Evolutionary conservation across 2,329 filamentous ascomycete species (phyloP).

Genomic region (Bisporella sp.): DNA sequence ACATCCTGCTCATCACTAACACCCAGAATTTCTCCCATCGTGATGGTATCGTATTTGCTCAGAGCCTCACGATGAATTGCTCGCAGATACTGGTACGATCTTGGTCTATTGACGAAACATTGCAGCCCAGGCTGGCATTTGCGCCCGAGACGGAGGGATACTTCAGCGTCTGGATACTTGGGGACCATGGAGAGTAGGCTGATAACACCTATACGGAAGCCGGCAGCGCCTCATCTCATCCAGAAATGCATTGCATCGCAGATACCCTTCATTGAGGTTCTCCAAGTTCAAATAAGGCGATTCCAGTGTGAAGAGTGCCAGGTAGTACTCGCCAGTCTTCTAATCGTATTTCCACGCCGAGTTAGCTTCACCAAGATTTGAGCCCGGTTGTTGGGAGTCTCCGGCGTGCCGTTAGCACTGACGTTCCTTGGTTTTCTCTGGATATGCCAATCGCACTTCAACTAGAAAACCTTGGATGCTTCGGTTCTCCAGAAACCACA

Average conservation of each 20-base stretch:
- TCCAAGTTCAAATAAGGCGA: slow-evolving; percentile 89
- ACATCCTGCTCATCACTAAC: slow-evolving; percentile 52
- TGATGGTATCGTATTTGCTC: slow-evolving; percentile 56
- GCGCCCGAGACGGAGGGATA: slow-evolving; percentile 36
- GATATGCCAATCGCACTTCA: slow-evolving; percentile 58
- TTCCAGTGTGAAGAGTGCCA: slow-evolving; percentile 68
- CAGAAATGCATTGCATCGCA: slow-evolving; percentile 72
- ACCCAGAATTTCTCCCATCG: slow-evolving; percentile 61
- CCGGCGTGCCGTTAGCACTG: slow-evolving; percentile 45
- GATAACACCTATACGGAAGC: slow-evolving; percentile 70
- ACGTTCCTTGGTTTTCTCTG: slow-evolving; percentile 52
- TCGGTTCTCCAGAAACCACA: slow-evolving; percentile 52
- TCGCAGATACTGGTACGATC: slow-evolving; percentile 59
- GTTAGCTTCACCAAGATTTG: slow-evolving; percentile 46
- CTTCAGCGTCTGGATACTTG: slow-evolving; percentile 50
- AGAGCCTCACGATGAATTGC: slow-evolving; percentile 59
- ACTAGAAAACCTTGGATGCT: slow-evolving; percentile 38
- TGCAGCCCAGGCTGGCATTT: slow-evolving; percentile 42
- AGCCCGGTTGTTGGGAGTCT: slow-evolving; percentile 70
- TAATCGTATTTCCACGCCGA: slow-evolving; percentile 64
- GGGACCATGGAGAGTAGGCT: slow-evolving; percentile 64
- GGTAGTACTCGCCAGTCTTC: slow-evolving; percentile 66
- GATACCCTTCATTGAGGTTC: slow-evolving; percentile 45
- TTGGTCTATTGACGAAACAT: slow-evolving; percentile 61
- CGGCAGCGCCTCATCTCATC: slow-evolving; percentile 66